Base-by-base conservation (phyloP, 2,329 filamentous ascomycete species). In the Colletotrichum eleusines region DNA sequence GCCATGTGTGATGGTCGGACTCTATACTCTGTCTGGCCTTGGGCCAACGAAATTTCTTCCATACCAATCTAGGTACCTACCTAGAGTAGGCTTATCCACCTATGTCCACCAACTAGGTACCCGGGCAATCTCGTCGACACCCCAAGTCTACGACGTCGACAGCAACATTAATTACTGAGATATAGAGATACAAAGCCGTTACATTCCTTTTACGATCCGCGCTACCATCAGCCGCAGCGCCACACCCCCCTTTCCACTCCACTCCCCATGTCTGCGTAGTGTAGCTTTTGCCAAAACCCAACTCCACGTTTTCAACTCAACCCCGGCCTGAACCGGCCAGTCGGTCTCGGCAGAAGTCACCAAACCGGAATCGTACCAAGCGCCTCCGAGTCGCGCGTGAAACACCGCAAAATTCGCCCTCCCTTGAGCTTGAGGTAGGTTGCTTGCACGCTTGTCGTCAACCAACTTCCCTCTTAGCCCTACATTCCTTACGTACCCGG, bases 291-390 rank as follows among this genome's bases (percentile, higher is more conserved):
- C 14, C n/a, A 26, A 57, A 57, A 57, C 54, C 16, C 54, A 40
- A 57, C 54, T 40, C n/a, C 35, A 57, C n/a, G 53, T 57, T 57
- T 57, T 28, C 50, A 35, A 33, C 28, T 26, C 6, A 18, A 57
- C 35, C 20, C n/a, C 33, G 33, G 40, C 33, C n/a, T 57, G 33
- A 35, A 26, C 35, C 53, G 26, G 28, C 48, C 23, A 33, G 48
- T 31, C 48, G n/a, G 33, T 63, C 60, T 54, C 60, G 60, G 48
- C 60, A 63, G 35, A 40, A 31, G 33, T 28, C n/a, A 62, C 59
- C 31, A 28, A 62, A 62, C 38, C 59, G 44, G 59, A 31, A 50
- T 38, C 9, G 31, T n/a, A 16, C 20, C 59, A 28, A 51, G 23
- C 23, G n/a, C 28, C 33, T 28, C 6, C 55, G 9, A 31, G 18